A percentile compares a stretch with the other conserved stretches of the same genome.
These are phyloP conservation scores for Zygotorulaspora florentina DNA, from an alignment of 805 yeast genomes.

Conservation along the genomic window DNA sequence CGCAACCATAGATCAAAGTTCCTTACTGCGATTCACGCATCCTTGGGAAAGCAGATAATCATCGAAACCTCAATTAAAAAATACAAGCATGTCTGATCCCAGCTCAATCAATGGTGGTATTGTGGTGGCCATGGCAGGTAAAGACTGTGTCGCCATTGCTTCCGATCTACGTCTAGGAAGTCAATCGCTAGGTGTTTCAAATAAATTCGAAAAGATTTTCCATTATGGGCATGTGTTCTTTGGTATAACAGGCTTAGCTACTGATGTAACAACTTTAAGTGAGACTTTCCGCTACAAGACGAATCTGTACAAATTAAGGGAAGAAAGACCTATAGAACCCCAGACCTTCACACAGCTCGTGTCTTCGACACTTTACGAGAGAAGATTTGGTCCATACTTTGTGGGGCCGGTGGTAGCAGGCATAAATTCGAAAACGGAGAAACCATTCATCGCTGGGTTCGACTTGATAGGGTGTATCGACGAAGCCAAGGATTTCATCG, in stretches of 20 bases:
- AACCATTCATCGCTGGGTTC: slow-evolving; percentile 92
- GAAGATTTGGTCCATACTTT: slow-evolving; percentile 93
- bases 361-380: slow-evolving; percentile 83
- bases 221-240: slow-evolving; percentile 79
- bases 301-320: slow-evolving; percentile 83
- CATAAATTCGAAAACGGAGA: slow-evolving; percentile 68
- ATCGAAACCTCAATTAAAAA: background rate
- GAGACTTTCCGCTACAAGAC: slow-evolving; percentile 81
- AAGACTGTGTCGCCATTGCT: slow-evolving; percentile 97
- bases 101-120: slow-evolving; percentile 87
- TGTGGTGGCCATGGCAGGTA: slow-evolving; percentile 98
- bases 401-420: slow-evolving; percentile 98
- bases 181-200: slow-evolving; percentile 88
- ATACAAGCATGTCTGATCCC: slow-evolving; percentile 64
- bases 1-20: background rate
- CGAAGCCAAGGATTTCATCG: slow-evolving; percentile 89
- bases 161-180: slow-evolving; percentile 90
- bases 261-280: slow-evolving; percentile 83
- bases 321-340: slow-evolving; percentile 90
- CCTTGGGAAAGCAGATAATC: background rate
- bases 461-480: slow-evolving; percentile 97
- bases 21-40: background rate
- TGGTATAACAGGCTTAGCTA: slow-evolving; percentile 92
- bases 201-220: slow-evolving; percentile 89
- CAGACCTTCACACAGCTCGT: slow-evolving; percentile 89